Evolutionary conservation across 1,139 yeast genomes (phyloP).

Genomic region (Taphrina flavorubra): DNA sequence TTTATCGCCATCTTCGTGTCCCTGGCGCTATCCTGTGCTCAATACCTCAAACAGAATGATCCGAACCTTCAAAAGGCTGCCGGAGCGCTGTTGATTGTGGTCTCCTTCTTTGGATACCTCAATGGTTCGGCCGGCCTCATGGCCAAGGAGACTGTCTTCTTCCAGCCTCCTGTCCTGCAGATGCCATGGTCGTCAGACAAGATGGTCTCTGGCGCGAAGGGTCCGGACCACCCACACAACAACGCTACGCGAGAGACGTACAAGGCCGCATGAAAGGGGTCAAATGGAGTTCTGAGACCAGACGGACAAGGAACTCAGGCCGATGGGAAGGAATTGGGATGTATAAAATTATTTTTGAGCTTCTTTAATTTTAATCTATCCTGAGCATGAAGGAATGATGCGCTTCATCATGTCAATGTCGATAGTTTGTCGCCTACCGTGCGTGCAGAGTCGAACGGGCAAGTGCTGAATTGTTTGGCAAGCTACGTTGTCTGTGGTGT

Average conservation of each 20-base stretch:
- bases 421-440: background rate
- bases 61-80: conserved; percentile 17
- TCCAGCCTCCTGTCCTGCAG: conserved; percentile 21
- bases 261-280: background rate
- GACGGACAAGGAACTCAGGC: background rate
- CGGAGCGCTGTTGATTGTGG: conserved; percentile 17
- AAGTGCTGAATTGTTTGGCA: no score
- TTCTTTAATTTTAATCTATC: background rate
- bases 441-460: no score
- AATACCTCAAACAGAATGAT: conserved; percentile 17
- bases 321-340: conserved; percentile 1
- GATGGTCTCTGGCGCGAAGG: conserved; percentile 20
- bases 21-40: conserved; percentile 25
- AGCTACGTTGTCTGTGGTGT: no score
- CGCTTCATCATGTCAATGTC: background rate
- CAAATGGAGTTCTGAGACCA: no score
- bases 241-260: background rate
- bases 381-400: background rate
- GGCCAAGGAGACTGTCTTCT: conserved; percentile 31
- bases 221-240: conserved; percentile 36
- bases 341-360: background rate
- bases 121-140: conserved; percentile 30
- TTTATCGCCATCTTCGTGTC: conserved; percentile 23
- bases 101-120: conserved; percentile 20
- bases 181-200: conserved; percentile 30